Base-by-base conservation (phyloP, 768 basidiomycete species). In the Nidularia pulvinata region DNA sequence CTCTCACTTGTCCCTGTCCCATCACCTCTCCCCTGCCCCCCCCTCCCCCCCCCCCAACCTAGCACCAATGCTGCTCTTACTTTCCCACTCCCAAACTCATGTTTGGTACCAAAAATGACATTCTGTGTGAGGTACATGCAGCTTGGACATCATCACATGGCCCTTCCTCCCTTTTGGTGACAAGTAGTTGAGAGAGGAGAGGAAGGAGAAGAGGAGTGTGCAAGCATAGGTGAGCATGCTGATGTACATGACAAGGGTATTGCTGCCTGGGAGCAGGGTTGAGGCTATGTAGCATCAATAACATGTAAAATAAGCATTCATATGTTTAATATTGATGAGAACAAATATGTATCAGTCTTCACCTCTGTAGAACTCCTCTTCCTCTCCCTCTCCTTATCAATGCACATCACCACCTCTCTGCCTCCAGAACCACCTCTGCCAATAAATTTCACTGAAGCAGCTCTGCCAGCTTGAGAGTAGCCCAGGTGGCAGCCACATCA, bases 391-490 rank as follows among this genome's bases (percentile, higher is more conserved):
- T 58, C 53, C 6, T 76, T 74, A 56, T 87, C 82, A 56, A 83
- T 80, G 39, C 84, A 75, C 54, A 90, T 74, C 33, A 91, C 58
- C 94, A 92, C 55, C 85, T 85, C 67, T 98, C 97, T 2, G 94
- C 88, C 70, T 99, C 97, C 49, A 92, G 79, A 45, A 99, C 67
- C 0, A 95, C 81, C n/a, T 93, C 91, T 0, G 86, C 80, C 9
- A 99, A 71, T 6, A 95, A 66, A 53, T 80, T 80, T 95, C 97
- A 98, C 66, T 99, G 98, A 0, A 95, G 95, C 44, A 91, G 80
- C 63, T 98, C 97, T 69, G 98, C 97, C 22, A 98, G 0, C 94
- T 83, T 0, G 93, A 91, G 46, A 93, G 85, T 67, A 95, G 85
- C 1, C 85, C 87, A 7, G 82, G 76, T 0, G 94, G 91, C 19